Conservation (phyloP, 768 basidiomycete species). For the Suillus paluster region DNA sequence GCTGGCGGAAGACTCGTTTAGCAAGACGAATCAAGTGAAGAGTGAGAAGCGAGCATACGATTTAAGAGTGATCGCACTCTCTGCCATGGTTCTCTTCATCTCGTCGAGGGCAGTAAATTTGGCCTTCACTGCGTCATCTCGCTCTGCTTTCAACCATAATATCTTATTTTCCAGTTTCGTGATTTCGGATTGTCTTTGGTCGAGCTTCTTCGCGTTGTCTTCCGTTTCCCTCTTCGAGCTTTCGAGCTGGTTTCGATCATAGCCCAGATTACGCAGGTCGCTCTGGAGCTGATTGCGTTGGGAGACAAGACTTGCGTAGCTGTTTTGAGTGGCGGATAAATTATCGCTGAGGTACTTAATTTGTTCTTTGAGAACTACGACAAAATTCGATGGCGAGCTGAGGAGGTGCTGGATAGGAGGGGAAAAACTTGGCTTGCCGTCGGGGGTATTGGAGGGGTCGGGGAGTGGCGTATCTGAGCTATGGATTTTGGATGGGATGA, state of each 20-base stretch:
- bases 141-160: neutral
- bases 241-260: neutral
- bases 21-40: neutral
- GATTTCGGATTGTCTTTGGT: neutral
- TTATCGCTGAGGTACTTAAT: neutral
- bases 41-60: neutral
- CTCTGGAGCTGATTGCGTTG: constrained; percentile 3
- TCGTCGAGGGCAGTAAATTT: neutral
- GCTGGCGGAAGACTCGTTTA: neutral
- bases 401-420: neutral
- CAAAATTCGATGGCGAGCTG: neutral
- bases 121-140: neutral
- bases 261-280: neutral
- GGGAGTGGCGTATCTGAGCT: neutral
- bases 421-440: neutral
- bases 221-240: neutral
- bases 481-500: neutral
- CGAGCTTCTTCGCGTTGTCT: no score
- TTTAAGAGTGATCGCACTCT: neutral
- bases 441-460: neutral
- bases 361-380: neutral
- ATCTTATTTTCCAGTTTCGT: neutral
- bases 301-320: neutral
- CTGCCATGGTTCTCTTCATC: neutral
- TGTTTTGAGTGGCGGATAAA: neutral